These are phyloP conservation scores for Jaenimonas drosophilae DNA, from an alignment of 208 protist species.

Conservation along the genomic window DNA sequence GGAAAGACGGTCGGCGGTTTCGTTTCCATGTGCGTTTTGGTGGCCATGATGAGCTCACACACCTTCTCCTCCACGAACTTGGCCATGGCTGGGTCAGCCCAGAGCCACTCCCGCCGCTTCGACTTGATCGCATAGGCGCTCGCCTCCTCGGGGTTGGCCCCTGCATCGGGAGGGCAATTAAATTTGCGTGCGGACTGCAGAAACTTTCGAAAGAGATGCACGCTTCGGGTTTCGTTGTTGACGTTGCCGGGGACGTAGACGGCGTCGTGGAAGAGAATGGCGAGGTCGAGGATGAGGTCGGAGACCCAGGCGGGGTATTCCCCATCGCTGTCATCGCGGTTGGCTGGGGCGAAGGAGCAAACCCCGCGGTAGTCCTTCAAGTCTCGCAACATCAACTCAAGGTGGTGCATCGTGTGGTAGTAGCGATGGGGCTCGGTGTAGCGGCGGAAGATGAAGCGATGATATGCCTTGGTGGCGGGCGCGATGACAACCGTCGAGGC, in stretches of 20 bases:
- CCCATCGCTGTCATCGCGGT: conserved; percentile 7
- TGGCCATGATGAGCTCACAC: conserved; percentile 17
- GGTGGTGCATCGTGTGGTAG: conserved; percentile 64
- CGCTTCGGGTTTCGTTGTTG: conserved; percentile 72
- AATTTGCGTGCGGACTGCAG: conserved; percentile 10
- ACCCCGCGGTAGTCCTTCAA: conserved; percentile 14
- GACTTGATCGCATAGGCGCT: background rate
- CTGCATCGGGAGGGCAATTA: background rate
- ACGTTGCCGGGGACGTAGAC: conserved; percentile 45
- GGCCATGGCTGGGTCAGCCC: conserved; percentile 3
- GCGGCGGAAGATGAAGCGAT: conserved; percentile 22
- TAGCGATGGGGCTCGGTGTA: conserved; percentile 56
- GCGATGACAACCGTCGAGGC: too few relatives aligned
- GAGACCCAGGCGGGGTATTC: too few relatives aligned
- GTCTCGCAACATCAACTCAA: conserved; percentile 41
- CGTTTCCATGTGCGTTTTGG: conserved; percentile 30
- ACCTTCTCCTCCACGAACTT: conserved; percentile 10
- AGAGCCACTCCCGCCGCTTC: conserved; percentile 4
- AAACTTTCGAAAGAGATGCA: conserved; percentile 22
- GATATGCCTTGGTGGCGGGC: conserved; percentile 6
- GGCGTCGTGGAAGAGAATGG: conserved; percentile 70
- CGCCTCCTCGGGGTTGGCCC: too few relatives aligned
- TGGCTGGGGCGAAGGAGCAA: background rate
- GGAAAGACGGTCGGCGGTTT: conserved; percentile 3
- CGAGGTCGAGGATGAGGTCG: conserved; percentile 47